A percentile compares a stretch with the other conserved stretches of the same genome.
Conservation (phyloP, 2,329 filamentous ascomycete genomes). For the Gnomoniopsis sp. region DNA sequence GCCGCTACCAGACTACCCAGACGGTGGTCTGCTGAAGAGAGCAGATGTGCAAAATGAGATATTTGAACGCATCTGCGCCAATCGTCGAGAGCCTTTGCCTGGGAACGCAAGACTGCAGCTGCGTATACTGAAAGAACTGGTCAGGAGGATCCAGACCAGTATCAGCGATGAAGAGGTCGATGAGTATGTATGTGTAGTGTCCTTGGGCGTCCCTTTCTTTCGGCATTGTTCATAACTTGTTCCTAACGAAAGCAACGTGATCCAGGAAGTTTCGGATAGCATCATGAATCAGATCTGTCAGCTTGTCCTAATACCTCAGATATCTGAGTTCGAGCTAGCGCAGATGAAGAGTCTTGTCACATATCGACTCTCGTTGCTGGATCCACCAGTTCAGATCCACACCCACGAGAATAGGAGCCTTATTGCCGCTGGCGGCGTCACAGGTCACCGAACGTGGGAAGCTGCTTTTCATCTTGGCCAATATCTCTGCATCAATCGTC, state of each 20-base stretch:
- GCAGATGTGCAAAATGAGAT: conserved; percentile 63
- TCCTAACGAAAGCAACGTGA: background rate
- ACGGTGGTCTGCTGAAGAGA: conserved; percentile 53
- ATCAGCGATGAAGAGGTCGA: conserved; percentile 70
- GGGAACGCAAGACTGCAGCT: conserved; percentile 58
- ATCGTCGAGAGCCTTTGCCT: background rate
- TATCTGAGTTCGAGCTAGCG: conserved; percentile 61
- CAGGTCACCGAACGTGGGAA: conserved; percentile 78
- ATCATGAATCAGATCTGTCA: conserved; percentile 67
- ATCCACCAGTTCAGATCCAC: conserved; percentile 42
- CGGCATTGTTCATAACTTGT: background rate
- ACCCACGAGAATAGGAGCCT: conserved; percentile 67
- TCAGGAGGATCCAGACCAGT: conserved; percentile 66
- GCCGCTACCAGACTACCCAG: conserved; percentile 60
- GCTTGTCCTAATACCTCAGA: conserved; percentile 61
- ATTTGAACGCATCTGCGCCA: conserved; percentile 60
- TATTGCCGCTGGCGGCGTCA: conserved; percentile 69
- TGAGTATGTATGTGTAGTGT: conserved; percentile 67
- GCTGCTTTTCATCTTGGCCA: conserved; percentile 71
- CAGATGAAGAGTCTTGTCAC: conserved; percentile 74
- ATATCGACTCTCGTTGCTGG: conserved; percentile 51
- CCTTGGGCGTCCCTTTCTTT: background rate
- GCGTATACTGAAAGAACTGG: conserved; percentile 69
- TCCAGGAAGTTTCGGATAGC: conserved; percentile 77
- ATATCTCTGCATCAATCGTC: conserved; percentile 54